Percentiles rank a stretch among this genome's conserved stretches.
phyloP scores from a whole-genome alignment of 2,329 filamentous ascomycete genomes.

The Mycosphaerella sp. region DNA sequence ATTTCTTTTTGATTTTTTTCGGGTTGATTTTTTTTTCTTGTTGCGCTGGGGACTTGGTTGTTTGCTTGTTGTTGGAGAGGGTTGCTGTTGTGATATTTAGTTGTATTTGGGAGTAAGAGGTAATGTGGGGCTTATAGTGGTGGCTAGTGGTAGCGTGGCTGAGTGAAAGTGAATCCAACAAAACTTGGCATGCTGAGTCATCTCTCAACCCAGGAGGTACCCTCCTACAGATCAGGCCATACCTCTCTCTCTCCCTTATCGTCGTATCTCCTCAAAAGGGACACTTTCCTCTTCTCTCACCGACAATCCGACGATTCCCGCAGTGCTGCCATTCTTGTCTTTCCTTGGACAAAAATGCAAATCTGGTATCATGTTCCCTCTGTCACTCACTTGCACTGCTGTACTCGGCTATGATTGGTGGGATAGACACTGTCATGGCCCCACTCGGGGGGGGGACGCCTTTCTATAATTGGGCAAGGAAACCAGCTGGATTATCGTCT shows the following conservation, averaged over 20 bases:
- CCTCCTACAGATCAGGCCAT: no score
- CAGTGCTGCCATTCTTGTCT: not conserved
- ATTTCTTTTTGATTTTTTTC: no score
- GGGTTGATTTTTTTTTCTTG: not conserved
- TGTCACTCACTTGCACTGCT: not conserved
- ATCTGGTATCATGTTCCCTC: slow-evolving; percentile 2
- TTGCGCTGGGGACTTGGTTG: not conserved
- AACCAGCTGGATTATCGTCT: not conserved
- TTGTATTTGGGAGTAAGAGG: no score
- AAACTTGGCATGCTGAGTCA: not conserved
- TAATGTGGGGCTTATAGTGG: no score
- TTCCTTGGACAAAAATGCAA: slow-evolving; percentile 2
- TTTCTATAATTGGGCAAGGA: slow-evolving; percentile 10
- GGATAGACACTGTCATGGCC: not conserved
- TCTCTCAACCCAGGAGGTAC: no score
- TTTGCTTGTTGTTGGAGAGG: no score
- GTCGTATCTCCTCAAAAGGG: no score
- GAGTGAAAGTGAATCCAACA: not conserved
- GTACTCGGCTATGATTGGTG: slow-evolving; percentile 1
- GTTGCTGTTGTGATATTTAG: not conserved
- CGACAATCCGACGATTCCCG: not conserved
- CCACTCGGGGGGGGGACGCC: not conserved
- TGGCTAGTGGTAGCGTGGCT: not conserved
- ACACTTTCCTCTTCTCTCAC: not conserved
- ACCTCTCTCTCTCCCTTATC: no score